A percentile compares a stretch with the other conserved stretches of the same genome.
Evolutionary conservation across 1,284 basidiomycete species (phyloP).

Genomic region (Sphagnurus paluster): DNA sequence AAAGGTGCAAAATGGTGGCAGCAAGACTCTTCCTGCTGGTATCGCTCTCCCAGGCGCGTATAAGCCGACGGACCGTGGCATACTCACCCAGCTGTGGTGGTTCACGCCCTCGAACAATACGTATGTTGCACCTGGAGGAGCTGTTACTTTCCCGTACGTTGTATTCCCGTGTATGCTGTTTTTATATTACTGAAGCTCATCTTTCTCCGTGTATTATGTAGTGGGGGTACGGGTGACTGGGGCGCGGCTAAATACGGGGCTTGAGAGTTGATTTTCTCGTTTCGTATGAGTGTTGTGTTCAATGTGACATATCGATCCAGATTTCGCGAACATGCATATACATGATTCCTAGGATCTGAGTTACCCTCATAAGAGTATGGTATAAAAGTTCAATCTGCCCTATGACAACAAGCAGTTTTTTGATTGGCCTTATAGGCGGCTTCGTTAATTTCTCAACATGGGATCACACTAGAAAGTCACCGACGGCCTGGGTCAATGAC

Average conservation of each 20-base stretch:
- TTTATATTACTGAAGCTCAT: neutral
- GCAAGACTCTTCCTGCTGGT: slow-evolving; percentile 17
- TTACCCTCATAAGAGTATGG: no score
- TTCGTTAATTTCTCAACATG: no score
- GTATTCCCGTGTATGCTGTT: neutral
- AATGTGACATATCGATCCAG: no score
- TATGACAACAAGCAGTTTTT: no score
- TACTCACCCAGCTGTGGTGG: slow-evolving; percentile 14
- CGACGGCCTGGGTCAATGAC: no score
- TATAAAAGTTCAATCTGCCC: no score
- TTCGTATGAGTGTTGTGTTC: neutral
- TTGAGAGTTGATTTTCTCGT: neutral
- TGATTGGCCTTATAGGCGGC: no score
- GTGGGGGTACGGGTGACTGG: slow-evolving; percentile 10
- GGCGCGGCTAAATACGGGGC: slow-evolving; percentile 5
- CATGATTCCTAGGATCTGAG: no score
- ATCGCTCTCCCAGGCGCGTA: slow-evolving; percentile 21
- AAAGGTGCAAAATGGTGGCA: slow-evolving; percentile 20
- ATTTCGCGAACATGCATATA: no score
- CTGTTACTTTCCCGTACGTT: slow-evolving; percentile 6
- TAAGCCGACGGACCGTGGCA: slow-evolving; percentile 14
- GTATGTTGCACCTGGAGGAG: slow-evolving; percentile 15
- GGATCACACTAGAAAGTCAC: no score
- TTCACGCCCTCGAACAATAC: slow-evolving; percentile 7
- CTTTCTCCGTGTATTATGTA: neutral